Conservation (phyloP, 352 stramenopile species). For the Phytopythium kandeliae region DNA sequence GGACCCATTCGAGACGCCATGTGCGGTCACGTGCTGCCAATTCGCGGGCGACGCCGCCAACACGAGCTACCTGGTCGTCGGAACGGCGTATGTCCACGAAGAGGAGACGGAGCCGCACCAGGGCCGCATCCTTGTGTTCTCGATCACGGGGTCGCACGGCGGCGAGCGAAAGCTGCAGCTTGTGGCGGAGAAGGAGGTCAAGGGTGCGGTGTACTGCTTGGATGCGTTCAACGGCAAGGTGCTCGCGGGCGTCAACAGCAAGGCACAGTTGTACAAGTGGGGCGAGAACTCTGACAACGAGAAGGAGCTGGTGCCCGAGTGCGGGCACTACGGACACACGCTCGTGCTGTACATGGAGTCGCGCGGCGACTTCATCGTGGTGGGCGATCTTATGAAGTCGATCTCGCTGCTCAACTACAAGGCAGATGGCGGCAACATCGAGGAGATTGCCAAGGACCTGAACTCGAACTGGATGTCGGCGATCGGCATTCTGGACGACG, state of each 20-base stretch:
- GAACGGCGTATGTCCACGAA: conserved; percentile 90
- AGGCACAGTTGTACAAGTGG: conserved; percentile 92
- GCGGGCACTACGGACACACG: conserved; percentile 94
- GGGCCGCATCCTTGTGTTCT: conserved; percentile 93
- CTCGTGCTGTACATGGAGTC: conserved; percentile 95
- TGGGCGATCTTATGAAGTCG: conserved; percentile 97
- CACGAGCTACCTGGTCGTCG: conserved; percentile 81
- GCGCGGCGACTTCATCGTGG: conserved; percentile 92
- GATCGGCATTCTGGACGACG: conserved; percentile 91
- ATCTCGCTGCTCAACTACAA: conserved; percentile 95
- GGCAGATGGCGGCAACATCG: conserved; percentile 85
- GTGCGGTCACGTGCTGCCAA: conserved; percentile 73
- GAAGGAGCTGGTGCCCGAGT: conserved; percentile 89
- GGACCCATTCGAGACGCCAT: conserved; percentile 85
- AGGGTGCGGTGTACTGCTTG: conserved; percentile 94
- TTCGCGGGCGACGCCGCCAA: conserved; percentile 74
- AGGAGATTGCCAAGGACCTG: conserved; percentile 95
- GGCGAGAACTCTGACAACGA: conserved; percentile 84
- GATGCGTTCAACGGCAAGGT: conserved; percentile 94
- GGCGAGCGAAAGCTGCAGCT: conserved; percentile 84
- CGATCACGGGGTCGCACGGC: conserved; percentile 68
- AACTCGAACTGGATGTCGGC: conserved; percentile 97
- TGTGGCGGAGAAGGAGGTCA: conserved; percentile 91
- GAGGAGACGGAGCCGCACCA: conserved; percentile 95
- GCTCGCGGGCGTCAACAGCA: conserved; percentile 93